Evolutionary conservation across 1,284 basidiomycete genomes (phyloP), one percentile per base, ranked within the genome.

Genomic region (Ceratobasidium sp.): DNA sequence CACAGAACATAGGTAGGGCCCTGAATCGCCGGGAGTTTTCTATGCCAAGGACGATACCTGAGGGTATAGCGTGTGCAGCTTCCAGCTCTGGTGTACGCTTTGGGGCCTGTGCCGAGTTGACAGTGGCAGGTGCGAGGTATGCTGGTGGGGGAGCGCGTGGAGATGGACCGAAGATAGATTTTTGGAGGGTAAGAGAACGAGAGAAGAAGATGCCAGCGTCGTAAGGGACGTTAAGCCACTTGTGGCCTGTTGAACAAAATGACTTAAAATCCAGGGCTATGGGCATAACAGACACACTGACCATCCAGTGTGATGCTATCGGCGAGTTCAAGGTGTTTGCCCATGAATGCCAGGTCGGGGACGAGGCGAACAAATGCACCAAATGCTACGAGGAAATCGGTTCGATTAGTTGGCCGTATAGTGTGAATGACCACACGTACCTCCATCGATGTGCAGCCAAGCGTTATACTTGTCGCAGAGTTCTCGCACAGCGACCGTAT

Each of bases 371-470:
- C 85, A 62, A 87, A 87, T 0, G 84, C 85, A 2, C 84, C 85
- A 69, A 87, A 87, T 2, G 86, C 86, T 84, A 45, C 24, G 31
- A 6, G 4, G 11, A 57, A 36, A 33, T 24, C n/a, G 27, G 9
- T 6, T 22, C 8, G 60, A 2, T 47, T 22, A 33, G 17, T 33
- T 15, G 15, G 36, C 27, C 29, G 22, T 22, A 27, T n/a, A 15
- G 19, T 8, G 36, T 5, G 31, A 27, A 33, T 22, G 17, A 4
- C 11, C 29, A n/a, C n/a, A 77, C 82, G 66, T 56, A 84, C 84
- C 84, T 4, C 83, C 86, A 78, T 87, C 87, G 44, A 87, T 80
- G 77, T 87, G 86, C 2, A 88, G 77, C 86, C 86, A 87, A 0
- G 84, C 84, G 5, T 78, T 79, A 75, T 84, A 84, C 33, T 75